A percentile compares a stretch with the other conserved stretches of the same genome.
Conservation (phyloP, 495 filamentous ascomycete species). For the Podospora conica region DNA sequence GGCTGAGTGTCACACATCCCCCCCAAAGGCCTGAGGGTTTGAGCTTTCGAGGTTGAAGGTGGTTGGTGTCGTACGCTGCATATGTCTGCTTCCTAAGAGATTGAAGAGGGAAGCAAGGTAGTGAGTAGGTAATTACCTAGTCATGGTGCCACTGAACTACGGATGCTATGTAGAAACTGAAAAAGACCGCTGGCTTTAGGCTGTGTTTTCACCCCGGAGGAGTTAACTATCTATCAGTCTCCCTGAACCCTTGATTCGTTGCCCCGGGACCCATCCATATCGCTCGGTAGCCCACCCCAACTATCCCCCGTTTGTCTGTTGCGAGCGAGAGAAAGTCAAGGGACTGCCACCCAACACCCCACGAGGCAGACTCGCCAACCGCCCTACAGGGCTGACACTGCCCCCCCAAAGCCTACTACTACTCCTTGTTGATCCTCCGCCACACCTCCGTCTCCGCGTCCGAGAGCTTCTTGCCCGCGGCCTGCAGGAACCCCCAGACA, state of each 20-base stretch:
- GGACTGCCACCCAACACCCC: not conserved
- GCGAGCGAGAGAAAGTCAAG: not conserved
- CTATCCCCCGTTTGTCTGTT: not conserved
- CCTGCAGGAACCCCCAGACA: slow-evolving; percentile 49
- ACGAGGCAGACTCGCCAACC: not conserved
- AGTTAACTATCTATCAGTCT: not conserved
- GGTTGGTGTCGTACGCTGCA: no score
- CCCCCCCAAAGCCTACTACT: not conserved
- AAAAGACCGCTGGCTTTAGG: not conserved
- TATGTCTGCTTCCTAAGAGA: not conserved
- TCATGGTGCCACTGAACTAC: not conserved
- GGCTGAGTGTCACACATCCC: not conserved
- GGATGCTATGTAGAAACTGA: not conserved
- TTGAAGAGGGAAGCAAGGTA: not conserved
- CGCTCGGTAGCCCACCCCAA: not conserved
- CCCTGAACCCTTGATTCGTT: not conserved
- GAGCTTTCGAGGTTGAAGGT: not conserved
- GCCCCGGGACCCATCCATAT: not conserved
- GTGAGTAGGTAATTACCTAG: not conserved
- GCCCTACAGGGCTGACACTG: not conserved
- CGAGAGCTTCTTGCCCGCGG: slow-evolving; percentile 54
- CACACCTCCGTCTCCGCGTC: slow-evolving; percentile 66
- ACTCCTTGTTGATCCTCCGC: slow-evolving; percentile 56
- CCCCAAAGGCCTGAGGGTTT: not conserved
- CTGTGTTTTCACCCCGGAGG: not conserved